A percentile compares a stretch with the other conserved stretches of the same genome.
These are phyloP conservation scores for Trichoderma sp. DNA, from an alignment of 2,329 filamentous ascomycete species.

Conservation along the genomic window DNA sequence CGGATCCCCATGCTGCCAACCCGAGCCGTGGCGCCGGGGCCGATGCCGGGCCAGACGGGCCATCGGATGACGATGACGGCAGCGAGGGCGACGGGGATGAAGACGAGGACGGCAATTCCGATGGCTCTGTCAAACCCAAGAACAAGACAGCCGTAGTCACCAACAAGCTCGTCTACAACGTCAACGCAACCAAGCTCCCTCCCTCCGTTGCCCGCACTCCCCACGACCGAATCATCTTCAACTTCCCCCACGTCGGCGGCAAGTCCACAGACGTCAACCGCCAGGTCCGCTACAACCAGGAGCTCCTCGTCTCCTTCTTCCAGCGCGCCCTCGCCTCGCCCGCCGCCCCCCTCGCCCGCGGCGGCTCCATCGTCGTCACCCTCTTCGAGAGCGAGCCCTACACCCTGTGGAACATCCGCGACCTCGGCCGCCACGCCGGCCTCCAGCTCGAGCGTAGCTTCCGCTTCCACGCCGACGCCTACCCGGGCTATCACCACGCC, in stretches of 20 bases:
- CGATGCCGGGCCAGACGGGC: slow-evolving; percentile 25
- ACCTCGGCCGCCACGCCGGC: slow-evolving; percentile 76
- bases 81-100: background rate
- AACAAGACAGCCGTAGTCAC: slow-evolving; percentile 23
- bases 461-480: slow-evolving; percentile 61
- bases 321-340: slow-evolving; percentile 42
- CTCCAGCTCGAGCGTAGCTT: slow-evolving; percentile 69
- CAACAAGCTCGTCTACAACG: slow-evolving; percentile 51
- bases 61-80: slow-evolving; percentile 9
- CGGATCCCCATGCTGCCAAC: background rate
- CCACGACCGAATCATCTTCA: slow-evolving; percentile 84
- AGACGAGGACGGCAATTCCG: background rate
- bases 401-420: slow-evolving; percentile 89
- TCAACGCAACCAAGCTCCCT: slow-evolving; percentile 65
- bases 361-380: slow-evolving; percentile 71
- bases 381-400: slow-evolving; percentile 94
- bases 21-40: slow-evolving; percentile 13
- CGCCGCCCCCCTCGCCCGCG: slow-evolving; percentile 34
- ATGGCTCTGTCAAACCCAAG: slow-evolving; percentile 14
- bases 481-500: slow-evolving; percentile 72
- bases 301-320: slow-evolving; percentile 70
- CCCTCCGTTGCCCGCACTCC: slow-evolving; percentile 40
- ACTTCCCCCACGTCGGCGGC: slow-evolving; percentile 95
- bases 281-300: slow-evolving; percentile 89
- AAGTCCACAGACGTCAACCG: slow-evolving; percentile 90